A percentile compares a stretch with the other conserved stretches of the same genome.
These are phyloP conservation scores for Colletotrichum sp. DNA, from an alignment of 2,329 filamentous ascomycete species.

Conservation along the genomic window DNA sequence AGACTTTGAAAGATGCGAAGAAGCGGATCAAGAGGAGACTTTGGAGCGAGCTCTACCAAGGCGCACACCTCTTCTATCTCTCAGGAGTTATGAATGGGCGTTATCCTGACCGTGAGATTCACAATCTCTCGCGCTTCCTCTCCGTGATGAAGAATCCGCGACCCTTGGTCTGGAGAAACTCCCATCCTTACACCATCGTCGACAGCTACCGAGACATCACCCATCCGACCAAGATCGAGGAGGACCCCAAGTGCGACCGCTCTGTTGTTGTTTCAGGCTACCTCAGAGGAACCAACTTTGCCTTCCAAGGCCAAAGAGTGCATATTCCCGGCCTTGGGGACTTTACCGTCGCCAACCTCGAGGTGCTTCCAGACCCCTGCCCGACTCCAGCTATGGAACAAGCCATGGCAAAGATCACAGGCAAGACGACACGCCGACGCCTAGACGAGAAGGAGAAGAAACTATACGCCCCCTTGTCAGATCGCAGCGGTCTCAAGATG, in stretches of 20 bases:
- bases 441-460: slow-evolving; percentile 97
- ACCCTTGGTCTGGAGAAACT: slow-evolving; percentile 95
- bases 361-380: slow-evolving; percentile 90
- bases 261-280: slow-evolving; percentile 93
- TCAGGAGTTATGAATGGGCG: slow-evolving; percentile 96
- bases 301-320: slow-evolving; percentile 81
- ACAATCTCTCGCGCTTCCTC: slow-evolving; percentile 93
- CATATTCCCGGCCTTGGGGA: slow-evolving; percentile 95
- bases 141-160: slow-evolving; percentile 99
- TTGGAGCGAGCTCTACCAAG: slow-evolving; percentile 97
- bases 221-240: slow-evolving; percentile 88
- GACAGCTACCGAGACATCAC: slow-evolving; percentile 97
- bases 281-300: slow-evolving; percentile 91
- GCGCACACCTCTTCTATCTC: slow-evolving; percentile 95
- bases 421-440: slow-evolving; percentile 79
- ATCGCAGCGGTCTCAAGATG: slow-evolving; percentile 93
- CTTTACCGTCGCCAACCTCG: slow-evolving; percentile 81
- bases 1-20: slow-evolving; percentile 90
- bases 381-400: slow-evolving; percentile 92
- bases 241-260: slow-evolving; percentile 87
- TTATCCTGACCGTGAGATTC: slow-evolving; percentile 94
- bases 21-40: slow-evolving; percentile 95
- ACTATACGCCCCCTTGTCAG: slow-evolving; percentile 96
- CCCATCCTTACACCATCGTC: slow-evolving; percentile 90
- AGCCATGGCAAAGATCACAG: slow-evolving; percentile 81